Evolutionary conservation across 2,329 filamentous ascomycete genomes (phyloP).

Genomic region (Trichoderma sp.): DNA sequence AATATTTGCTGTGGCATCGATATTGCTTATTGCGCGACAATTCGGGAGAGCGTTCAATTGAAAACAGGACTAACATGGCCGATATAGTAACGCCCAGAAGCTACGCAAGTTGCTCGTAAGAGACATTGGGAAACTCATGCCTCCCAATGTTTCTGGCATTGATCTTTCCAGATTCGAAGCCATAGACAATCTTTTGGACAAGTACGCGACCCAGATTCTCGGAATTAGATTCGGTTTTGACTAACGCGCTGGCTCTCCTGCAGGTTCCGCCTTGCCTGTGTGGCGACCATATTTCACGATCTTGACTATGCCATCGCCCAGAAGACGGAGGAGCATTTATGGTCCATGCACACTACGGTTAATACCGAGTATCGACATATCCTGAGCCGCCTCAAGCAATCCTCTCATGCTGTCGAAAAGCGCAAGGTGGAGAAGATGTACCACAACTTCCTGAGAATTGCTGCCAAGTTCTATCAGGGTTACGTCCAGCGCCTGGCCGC

Average conservation of each 20-base stretch:
- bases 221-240: background rate
- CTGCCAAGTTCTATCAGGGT: conserved; percentile 82
- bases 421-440: conserved; percentile 82
- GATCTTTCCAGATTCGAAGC: conserved; percentile 44
- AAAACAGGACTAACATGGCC: conserved; percentile 18
- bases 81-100: conserved; percentile 41
- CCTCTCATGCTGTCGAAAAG: conserved; percentile 57
- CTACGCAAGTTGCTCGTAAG: conserved; percentile 42
- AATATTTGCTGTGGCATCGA: background rate
- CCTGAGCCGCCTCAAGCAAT: conserved; percentile 53
- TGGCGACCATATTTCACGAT: conserved; percentile 69
- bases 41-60: background rate
- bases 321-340: conserved; percentile 68
- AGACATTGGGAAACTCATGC: conserved; percentile 43
- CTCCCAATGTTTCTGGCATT: conserved; percentile 34
- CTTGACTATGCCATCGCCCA: conserved; percentile 61
- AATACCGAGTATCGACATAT: conserved; percentile 74
- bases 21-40: background rate
- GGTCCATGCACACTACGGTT: conserved; percentile 73
- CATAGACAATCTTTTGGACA: conserved; percentile 42
- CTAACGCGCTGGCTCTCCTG: background rate
- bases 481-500: conserved; percentile 75
- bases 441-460: conserved; percentile 78
- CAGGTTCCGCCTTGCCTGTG: conserved; percentile 69
- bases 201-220: conserved; percentile 29